A percentile compares a stretch with the other conserved stretches of the same genome.
These are phyloP conservation scores for Solanum gandarillasii DNA, from an alignment of 257 asterid genomes.

Conservation along the genomic window DNA sequence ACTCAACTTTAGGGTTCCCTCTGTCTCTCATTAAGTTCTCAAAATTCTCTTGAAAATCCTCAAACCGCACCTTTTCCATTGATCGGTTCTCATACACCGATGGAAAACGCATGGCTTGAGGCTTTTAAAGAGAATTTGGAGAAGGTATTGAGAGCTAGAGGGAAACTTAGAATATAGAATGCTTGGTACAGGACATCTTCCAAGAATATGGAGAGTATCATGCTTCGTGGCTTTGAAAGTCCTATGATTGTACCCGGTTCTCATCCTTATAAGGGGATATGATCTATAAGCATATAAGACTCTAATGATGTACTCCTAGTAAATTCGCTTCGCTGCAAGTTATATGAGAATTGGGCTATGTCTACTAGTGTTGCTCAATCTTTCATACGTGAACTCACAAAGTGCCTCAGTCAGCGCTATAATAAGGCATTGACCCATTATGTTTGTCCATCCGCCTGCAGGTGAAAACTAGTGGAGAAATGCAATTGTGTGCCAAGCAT, in stretches of 20 bases:
- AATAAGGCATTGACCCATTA: too few species aligned
- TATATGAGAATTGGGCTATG: too few species aligned
- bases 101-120: not conserved
- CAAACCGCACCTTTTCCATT: not conserved
- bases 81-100: not conserved
- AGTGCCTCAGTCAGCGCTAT: too few species aligned
- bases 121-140: not conserved
- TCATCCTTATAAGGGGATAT: not conserved
- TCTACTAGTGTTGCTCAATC: too few species aligned
- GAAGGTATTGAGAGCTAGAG: not conserved
- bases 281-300: not conserved
- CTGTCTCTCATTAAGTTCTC: not conserved
- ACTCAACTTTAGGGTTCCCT: not conserved
- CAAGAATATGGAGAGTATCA: not conserved
- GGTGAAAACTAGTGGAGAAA: too few species aligned
- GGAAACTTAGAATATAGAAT: not conserved
- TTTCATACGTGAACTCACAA: too few species aligned
- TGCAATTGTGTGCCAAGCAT: too few species aligned
- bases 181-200: not conserved
- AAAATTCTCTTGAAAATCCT: not conserved
- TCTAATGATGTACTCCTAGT: too few species aligned
- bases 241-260: not conserved
- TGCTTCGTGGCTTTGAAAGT: not conserved
- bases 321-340: too few species aligned
- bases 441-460: too few species aligned